Conservation (phyloP, 106 monocot species). For the Allium sativum region DNA sequence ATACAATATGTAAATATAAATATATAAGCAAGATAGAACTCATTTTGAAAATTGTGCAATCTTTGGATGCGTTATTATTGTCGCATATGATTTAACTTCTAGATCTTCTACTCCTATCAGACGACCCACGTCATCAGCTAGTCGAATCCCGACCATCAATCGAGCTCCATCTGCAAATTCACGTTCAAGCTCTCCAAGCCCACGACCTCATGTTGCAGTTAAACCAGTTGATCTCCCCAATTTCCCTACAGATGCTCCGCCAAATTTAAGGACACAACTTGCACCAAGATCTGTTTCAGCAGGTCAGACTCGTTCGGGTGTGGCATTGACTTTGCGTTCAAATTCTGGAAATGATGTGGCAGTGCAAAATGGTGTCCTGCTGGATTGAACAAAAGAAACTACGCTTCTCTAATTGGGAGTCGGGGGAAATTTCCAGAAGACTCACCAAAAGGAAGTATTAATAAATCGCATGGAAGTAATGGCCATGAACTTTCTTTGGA, state of each 20-base stretch:
- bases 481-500: constrained; percentile 27
- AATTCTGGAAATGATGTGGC: constrained; percentile 35
- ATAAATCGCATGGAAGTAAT: constrained; percentile 17
- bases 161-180: constrained; percentile 23
- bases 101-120: constrained; percentile 65
- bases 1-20: too few species aligned
- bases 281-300: constrained; percentile 71
- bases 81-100: too few species aligned
- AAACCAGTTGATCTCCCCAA: constrained; percentile 45
- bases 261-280: constrained; percentile 71
- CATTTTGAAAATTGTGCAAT: too few species aligned
- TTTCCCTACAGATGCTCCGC: constrained; percentile 66
- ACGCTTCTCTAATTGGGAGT: constrained; percentile 24
- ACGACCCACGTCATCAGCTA: constrained; percentile 20
- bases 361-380: constrained; percentile 9
- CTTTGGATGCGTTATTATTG: too few species aligned
- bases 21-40: too few species aligned
- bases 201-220: constrained; percentile 26
- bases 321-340: constrained; percentile 31
- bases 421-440: constrained; percentile 61
- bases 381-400: constrained; percentile 25
- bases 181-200: constrained; percentile 61
- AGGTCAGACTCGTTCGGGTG: constrained; percentile 54
- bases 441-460: constrained; percentile 22
- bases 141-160: constrained; percentile 9